Base-by-base conservation (phyloP, 352 stramenopile species). In the Halophytophthora batemanensis region DNA sequence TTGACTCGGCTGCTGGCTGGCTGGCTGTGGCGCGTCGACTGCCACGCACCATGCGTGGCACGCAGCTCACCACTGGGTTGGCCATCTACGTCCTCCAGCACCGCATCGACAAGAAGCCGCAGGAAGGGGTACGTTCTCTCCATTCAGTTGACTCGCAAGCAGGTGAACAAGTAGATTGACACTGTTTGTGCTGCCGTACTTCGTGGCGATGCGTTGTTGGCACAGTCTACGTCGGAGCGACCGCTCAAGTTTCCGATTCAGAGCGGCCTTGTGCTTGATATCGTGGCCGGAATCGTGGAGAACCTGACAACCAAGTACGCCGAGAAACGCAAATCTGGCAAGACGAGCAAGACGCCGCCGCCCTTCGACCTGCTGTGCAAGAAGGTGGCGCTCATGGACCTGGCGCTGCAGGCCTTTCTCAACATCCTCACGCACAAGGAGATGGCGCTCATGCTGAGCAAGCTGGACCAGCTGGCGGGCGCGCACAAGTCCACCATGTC, bases 381-480 rank as follows among this genome's bases (percentile, higher is more conserved):
- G 53, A 93, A 91, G 48, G 74, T 93, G 21, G 80, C 80, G 14
- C 64, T 93, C 38, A 90, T 93, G 80, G 82, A 93, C 43, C 53
- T 91, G 29, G 82, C 82, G 28, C 62, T 93, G 38, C 77, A 91
- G 50, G 77, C 78, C 1, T 91, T 90, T 31, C 54, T 91, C 15
- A 90, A 91, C 33, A 72, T 86, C 40, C 63, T 89, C 25, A 86
- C 78, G 39, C 67, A 72, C 6, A 76, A 82, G 23, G 77, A 90
- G 53, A 86, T 91, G 66, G 51, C 65, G 19, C 56, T 89, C 29
- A 67, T 93, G 52, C 60, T 93, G 29, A 49, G 64, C 34, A 90
- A 90, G 51, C 64, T 93, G 15, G 82, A 93, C 45, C 62, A 71
- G 21, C 57, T 93, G 34, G 72, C 74, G n/a, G 71, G 72, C 11